phyloP scores from a whole-genome alignment of 1,139 yeast species.

The Debaryomyces sp. region DNA sequence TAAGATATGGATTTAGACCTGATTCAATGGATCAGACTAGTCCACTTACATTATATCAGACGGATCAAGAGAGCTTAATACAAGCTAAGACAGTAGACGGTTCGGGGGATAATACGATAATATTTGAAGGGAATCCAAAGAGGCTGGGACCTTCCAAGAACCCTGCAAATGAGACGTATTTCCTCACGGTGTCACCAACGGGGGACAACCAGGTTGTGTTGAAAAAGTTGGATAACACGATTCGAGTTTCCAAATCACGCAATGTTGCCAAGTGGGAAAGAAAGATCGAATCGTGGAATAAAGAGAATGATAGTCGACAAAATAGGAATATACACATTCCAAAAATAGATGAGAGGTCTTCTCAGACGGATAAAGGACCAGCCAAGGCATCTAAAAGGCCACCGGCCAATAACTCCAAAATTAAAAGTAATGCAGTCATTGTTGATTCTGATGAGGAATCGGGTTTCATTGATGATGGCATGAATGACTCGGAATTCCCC shows the following conservation, averaged over 20 bases:
- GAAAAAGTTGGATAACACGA: conserved; percentile 32
- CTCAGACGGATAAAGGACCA: neutral
- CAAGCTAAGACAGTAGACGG: conserved; percentile 29
- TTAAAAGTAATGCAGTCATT: conserved; percentile 14
- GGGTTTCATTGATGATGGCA: conserved; percentile 38
- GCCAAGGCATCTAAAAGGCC: conserved; percentile 17
- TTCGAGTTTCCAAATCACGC: conserved; percentile 41
- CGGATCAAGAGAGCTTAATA: conserved; percentile 35
- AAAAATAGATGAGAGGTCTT: conserved; percentile 1
- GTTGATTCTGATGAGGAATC: conserved; percentile 21
- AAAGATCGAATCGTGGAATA: conserved; percentile 19
- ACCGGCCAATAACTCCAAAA: conserved; percentile 14
- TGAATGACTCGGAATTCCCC: conserved; percentile 33
- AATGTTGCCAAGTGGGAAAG: conserved; percentile 26
- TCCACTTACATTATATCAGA: conserved; percentile 39
- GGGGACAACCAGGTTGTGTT: conserved; percentile 22
- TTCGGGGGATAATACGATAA: conserved; percentile 24
- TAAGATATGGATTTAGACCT: conserved; percentile 48
- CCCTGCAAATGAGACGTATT: conserved; percentile 32
- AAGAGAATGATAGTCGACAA: conserved; percentile 1
- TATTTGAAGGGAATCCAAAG: conserved; percentile 46
- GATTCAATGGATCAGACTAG: conserved; percentile 43
- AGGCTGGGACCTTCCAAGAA: conserved; percentile 23
- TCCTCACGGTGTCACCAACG: conserved; percentile 25
- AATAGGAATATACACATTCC: conserved; percentile 4